A percentile compares a stretch with the other conserved stretches of the same genome.
phyloP scores from a whole-genome alignment of 2,329 filamentous ascomycete species.

The Dichotomopilus funicola region DNA sequence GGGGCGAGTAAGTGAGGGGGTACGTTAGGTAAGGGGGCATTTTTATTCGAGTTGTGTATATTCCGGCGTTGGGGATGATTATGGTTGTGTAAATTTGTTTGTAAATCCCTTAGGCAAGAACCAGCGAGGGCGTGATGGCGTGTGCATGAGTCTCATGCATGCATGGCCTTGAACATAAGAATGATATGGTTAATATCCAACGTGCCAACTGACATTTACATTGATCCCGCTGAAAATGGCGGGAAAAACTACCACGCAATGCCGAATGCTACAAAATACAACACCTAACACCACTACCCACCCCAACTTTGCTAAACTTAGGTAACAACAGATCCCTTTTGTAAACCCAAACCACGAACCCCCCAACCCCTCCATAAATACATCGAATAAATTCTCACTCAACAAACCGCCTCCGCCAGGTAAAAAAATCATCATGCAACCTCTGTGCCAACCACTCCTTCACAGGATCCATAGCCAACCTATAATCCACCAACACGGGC shows the following conservation, averaged over 20 bases:
- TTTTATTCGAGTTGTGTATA: neutral
- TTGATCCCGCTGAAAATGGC: too few relatives aligned
- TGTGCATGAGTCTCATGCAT: too few relatives aligned
- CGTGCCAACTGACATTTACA: too few relatives aligned
- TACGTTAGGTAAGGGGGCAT: neutral
- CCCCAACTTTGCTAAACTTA: too few relatives aligned
- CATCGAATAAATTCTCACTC: neutral
- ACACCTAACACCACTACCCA: too few relatives aligned
- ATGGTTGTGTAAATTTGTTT: neutral
- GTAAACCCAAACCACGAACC: neutral
- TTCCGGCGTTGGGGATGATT: neutral
- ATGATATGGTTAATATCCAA: too few relatives aligned
- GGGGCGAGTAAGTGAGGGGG: slow-evolving; percentile 1
- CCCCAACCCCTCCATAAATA: neutral
- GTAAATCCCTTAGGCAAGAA: too few relatives aligned
- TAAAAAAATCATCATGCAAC: slow-evolving; percentile 11
- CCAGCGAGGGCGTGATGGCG: too few relatives aligned
- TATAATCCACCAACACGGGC: slow-evolving; percentile 18
- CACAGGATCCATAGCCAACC: slow-evolving; percentile 14
- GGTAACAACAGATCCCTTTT: too few relatives aligned
- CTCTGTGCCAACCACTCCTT: slow-evolving; percentile 3
- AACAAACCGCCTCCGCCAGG: neutral
- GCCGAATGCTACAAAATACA: too few relatives aligned
- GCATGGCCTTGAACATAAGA: too few relatives aligned
- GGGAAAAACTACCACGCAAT: too few relatives aligned